phyloP scores from a whole-genome alignment of 441 rosid species.

The Biscutella laevigata region DNA sequence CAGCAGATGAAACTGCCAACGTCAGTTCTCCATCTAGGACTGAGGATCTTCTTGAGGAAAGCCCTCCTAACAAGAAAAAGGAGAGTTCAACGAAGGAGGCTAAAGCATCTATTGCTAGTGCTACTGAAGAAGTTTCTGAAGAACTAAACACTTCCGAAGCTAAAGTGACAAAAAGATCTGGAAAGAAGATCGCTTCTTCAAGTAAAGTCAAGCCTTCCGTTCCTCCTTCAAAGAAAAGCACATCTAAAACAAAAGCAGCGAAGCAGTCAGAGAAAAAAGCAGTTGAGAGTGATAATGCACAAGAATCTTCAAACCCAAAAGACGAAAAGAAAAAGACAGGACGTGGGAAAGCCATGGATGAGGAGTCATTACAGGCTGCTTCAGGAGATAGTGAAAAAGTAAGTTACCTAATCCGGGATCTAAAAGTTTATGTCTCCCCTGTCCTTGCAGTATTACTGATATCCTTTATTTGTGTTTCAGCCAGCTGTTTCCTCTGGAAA shows the following conservation, averaged over 20 bases:
- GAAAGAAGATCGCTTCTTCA: slow-evolving; percentile 40
- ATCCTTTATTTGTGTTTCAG: slow-evolving; percentile 28
- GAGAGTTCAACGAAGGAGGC: slow-evolving; percentile 39
- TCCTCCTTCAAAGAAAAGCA: slow-evolving; percentile 44
- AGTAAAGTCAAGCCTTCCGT: slow-evolving; percentile 35
- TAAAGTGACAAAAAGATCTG: slow-evolving; percentile 35
- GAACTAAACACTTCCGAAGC: slow-evolving; percentile 42
- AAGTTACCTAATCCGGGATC: too few relatives aligned
- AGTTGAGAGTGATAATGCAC: slow-evolving; percentile 31
- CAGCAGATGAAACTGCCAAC: slow-evolving; percentile 25
- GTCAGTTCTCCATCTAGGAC: slow-evolving; percentile 33
- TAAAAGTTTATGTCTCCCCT: too few relatives aligned
- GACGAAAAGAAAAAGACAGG: slow-evolving; percentile 51
- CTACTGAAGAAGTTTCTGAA: slow-evolving; percentile 40
- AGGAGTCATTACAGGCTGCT: slow-evolving; percentile 31
- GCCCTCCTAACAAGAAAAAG: slow-evolving; percentile 41
- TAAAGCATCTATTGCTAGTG: slow-evolving; percentile 34
- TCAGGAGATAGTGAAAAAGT: slow-evolving; percentile 56
- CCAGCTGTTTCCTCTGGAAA: slow-evolving; percentile 54
- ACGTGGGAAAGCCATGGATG: slow-evolving; percentile 42
- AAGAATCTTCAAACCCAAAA: slow-evolving; percentile 38
- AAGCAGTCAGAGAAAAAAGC: slow-evolving; percentile 52
- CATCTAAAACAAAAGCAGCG: slow-evolving; percentile 42
- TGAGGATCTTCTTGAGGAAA: slow-evolving; percentile 36
- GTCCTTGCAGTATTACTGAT: not conserved